Base-by-base conservation (phyloP, 75 land plant species). In the Sequoiadendron giganteum region DNA sequence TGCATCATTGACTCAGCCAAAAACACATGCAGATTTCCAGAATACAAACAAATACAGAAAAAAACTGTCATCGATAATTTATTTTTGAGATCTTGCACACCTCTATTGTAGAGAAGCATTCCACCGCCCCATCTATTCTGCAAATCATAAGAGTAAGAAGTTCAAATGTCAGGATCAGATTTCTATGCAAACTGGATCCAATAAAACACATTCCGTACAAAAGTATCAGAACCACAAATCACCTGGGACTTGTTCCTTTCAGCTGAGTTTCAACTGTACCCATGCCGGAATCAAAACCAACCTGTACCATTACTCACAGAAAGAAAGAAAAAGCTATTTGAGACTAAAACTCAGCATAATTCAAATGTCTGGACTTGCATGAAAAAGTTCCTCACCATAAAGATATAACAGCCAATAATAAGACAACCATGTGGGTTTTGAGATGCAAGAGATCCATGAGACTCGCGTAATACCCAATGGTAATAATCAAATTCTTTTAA, bases 181-280 rank as follows among this genome's bases (percentile, higher is more conserved):
- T 49, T 84, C 11, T 25, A 84, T 14, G 9, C 9, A 85, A 36
- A 5, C 70, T 10, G 34, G 40, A 85, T 85, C 43, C 49, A 54
- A 15, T 45, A 8, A 52, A 30, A 30, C n/a, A 83, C 13, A 52
- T 49, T 43, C 7, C 3, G 9, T 14, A 13, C 11, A 16, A 54
- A 30, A 43, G 15, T 45, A 81, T 21, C 3, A 81, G 8, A 45
- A 25, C 10, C 10, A 81, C 25, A 73, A 30, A 85, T 85, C 61
- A 85, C 85, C 85, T 85, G 61, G 38, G 34, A n/a, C 30, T 85
- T 11, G 38, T 52, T 54, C 40, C 85, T 43, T 25, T 85, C 36
- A 30, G 15, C 36, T 32, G 61, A 18, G 61, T 36, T 52, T 52
- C 58, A 16, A 28, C 36, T 30, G 39, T 30, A 32, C 4, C 61